Evolutionary conservation across 2,329 filamentous ascomycete species (phyloP), one percentile per base, ranked within the genome.

Genomic region (Sclerotinia trifoliorum): DNA sequence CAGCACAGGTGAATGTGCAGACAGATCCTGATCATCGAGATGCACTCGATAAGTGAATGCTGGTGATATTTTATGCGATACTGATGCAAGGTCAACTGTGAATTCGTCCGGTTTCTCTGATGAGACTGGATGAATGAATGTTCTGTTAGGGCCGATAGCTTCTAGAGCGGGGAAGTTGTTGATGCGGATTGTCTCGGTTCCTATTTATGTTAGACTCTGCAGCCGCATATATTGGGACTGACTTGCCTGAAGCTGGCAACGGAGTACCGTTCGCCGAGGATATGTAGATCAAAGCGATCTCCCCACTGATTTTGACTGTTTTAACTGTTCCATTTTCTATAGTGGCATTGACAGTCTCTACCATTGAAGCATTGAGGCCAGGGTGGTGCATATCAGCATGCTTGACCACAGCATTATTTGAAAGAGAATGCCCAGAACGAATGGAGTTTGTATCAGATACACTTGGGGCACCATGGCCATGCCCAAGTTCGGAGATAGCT

Each of bases 21-120:
- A 80, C 19, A 85, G 77, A 68, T 82, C 83, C 48, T 80, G 77
- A 24, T 86, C 83, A 44, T 93, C 88, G 42, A 91, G 80, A 73
- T 95, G 92, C 15, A 97, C 83, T 75, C 94, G 91, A 79, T 98
- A 99, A 69, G 95, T 96, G 81, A 99, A 98, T 10, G 90, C 94
- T 8, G 94, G 88, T 0, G 90, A 86, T 1, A 92, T 55, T 89
- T 74, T 89, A 88, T 70, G 83, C 81, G 71, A 97, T 85, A 76
- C 89, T 88, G 19, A 88, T 83, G 8, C 62, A n/a, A 95, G 80
- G 70, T 94, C 87, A 44, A 99, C 81, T 0, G 83, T 86, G 80
- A 96, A 99, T 76, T 94, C 90, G 69, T 96, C 94, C 4, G 90
- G 85, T 68, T 86, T 88, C 13, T 90, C 87, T 1, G 83, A 76